Evolutionary conservation across 371 early-diverging fungal genomes (phyloP), one percentile per base, ranked within the genome.

Genomic region (Sporodiniella umbellata): DNA sequence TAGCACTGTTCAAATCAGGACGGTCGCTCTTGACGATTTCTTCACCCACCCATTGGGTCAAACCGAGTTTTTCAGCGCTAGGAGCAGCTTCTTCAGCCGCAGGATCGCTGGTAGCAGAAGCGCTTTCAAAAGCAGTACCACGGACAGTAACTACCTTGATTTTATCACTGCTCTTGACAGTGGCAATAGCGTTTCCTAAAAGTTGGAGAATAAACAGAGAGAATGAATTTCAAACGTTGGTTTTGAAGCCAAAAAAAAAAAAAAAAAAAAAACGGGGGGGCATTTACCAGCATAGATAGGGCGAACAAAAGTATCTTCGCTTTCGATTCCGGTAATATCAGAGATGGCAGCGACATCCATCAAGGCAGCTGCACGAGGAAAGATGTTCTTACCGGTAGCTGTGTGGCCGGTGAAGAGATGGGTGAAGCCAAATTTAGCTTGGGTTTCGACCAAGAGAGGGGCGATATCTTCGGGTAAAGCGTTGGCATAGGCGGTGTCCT

Each of bases 241-340:
- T n/a, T n/a, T n/a, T n/a, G n/a, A n/a, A n/a, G n/a, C n/a, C n/a
- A n/a, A n/a, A n/a, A n/a, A n/a, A n/a, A n/a, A n/a, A n/a, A n/a
- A n/a, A n/a, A n/a, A n/a, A n/a, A n/a, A n/a, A n/a, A n/a, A n/a
- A n/a, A n/a, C n/a, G n/a, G n/a, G n/a, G n/a, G n/a, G n/a, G n/a
- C n/a, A n/a, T 66, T 55, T 65, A 86, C 95, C 96, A 33, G 98
- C 97, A 67, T 95, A 96, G 70, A 98, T 94, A 26, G 97, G 96
- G n/a, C 97, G 84, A 45, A 92, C 86, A 81, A 98, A 96, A 26
- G 92, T 92, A 59, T 94, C 93, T 28, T 80, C 86, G 43, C 77
- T 53, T 64, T 88, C 85, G 46, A 96, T 74, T 42, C 63, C 84
- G 54, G 81, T 86, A 53, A 97, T 85, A 68, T 98, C 98, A 11